Conservation (phyloP, 805 yeast genomes). For the Kodamaea jinghongensis region DNA sequence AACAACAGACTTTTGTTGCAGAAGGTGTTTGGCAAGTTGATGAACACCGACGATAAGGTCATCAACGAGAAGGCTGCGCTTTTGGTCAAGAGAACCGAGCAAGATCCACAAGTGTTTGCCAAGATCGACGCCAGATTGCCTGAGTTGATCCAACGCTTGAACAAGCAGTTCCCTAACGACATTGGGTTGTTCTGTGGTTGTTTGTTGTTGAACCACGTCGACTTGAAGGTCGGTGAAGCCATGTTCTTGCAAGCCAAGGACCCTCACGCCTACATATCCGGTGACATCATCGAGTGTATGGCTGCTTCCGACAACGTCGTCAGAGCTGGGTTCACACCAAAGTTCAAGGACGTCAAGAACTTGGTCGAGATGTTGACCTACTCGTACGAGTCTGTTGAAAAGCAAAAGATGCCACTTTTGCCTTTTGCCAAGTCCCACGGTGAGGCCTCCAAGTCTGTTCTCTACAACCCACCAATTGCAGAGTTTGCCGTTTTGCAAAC, state of each 20-base stretch:
- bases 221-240: conserved; percentile 85
- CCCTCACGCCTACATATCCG: conserved; percentile 96
- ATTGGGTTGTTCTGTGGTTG: conserved; percentile 96
- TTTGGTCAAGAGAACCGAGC: conserved; percentile 63
- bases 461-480: conserved; percentile 94
- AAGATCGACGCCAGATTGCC: conserved; percentile 52
- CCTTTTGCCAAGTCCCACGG: conserved; percentile 60
- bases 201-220: conserved; percentile 84
- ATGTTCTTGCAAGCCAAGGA: conserved; percentile 95
- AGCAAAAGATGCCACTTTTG: conserved; percentile 82
- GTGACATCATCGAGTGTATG: conserved; percentile 99
- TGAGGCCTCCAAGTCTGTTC: conserved; percentile 53
- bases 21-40: conserved; percentile 73
- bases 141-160: conserved; percentile 68
- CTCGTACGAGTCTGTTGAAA: conserved; percentile 81
- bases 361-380: conserved; percentile 91
- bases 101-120: conserved; percentile 57
- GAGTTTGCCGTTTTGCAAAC: conserved; percentile 94
- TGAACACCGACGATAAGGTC: conserved; percentile 70
- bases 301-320: conserved; percentile 98
- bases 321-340: conserved; percentile 99
- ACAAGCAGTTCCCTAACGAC: conserved; percentile 89
- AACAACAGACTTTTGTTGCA: conserved; percentile 66
- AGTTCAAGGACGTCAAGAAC: conserved; percentile 91
- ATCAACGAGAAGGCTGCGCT: conserved; percentile 57